These are phyloP conservation scores for Solanum appendiculatum DNA, from an alignment of 257 asterid genomes.

Conservation along the genomic window DNA sequence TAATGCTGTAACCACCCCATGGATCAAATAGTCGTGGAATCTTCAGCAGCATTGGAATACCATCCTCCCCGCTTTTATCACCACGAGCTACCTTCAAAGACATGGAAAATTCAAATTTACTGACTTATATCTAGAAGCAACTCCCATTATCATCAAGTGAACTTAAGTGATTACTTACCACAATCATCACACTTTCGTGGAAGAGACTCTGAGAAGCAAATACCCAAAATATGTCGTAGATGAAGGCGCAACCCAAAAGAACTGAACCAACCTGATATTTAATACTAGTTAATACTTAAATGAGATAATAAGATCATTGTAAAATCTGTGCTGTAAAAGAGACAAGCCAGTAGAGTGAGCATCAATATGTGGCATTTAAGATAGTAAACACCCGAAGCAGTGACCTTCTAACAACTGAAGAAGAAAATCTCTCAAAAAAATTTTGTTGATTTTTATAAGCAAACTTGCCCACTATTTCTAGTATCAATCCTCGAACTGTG, in stretches of 20 bases:
- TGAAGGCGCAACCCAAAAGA: constrained; percentile 75
- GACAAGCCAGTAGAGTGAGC: background rate
- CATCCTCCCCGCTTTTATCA: constrained; percentile 81
- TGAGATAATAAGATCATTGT: background rate
- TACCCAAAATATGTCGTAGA: constrained; percentile 95
- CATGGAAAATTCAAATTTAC: background rate
- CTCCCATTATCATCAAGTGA: background rate
- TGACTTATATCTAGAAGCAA: constrained; percentile 2
- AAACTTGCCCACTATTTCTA: background rate
- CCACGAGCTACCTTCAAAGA: constrained; percentile 80
- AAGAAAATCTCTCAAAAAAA: background rate
- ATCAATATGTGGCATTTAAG: background rate
- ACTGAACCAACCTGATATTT: constrained; percentile 73
- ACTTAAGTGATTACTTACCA: constrained; percentile 40
- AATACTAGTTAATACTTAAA: background rate
- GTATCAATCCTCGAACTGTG: background rate
- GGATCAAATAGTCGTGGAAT: constrained; percentile 89
- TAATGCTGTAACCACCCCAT: constrained; percentile 95
- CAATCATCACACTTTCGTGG: constrained; percentile 93
- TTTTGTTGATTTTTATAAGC: background rate
- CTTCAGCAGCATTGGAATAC: constrained; percentile 84
- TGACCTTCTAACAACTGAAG: background rate
- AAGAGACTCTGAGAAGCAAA: constrained; percentile 67
- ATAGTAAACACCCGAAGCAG: background rate
- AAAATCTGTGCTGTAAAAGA: background rate